Conservation (phyloP, 2,329 filamentous ascomycete genomes). For the Colletotrichum tropicicola region DNA sequence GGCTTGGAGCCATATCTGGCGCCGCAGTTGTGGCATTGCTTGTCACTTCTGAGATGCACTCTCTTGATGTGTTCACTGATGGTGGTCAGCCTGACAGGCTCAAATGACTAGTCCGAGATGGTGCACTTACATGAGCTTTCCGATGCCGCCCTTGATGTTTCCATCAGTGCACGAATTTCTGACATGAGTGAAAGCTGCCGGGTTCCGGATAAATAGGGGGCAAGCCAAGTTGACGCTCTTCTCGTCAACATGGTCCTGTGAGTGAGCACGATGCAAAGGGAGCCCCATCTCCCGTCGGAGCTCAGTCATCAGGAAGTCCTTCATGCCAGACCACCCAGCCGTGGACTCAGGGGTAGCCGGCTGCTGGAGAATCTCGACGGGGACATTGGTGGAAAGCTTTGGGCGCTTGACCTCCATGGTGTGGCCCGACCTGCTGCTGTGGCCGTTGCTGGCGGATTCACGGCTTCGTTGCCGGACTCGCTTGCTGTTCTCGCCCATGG, state of each 20-base stretch:
- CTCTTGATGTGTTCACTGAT: conserved; percentile 26
- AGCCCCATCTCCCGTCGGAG: conserved; percentile 25
- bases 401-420: conserved; percentile 17
- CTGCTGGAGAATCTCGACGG: conserved; percentile 21
- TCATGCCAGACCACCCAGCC: conserved; percentile 18
- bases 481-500: conserved; percentile 27
- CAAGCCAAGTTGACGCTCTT: conserved; percentile 28
- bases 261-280: conserved; percentile 6
- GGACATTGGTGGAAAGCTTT: conserved; percentile 17
- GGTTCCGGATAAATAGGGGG: conserved; percentile 24
- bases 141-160: conserved; percentile 28
- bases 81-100: not conserved
- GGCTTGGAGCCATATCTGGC: conserved; percentile 24
- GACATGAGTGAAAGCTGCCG: conserved; percentile 24
- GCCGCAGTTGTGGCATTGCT: conserved; percentile 28
- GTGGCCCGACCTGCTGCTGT: not conserved
- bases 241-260: conserved; percentile 18
- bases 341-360: conserved; percentile 13
- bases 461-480: conserved; percentile 28
- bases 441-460: not conserved
- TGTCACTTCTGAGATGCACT: conserved; percentile 27
- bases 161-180: conserved; percentile 26
- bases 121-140: conserved; percentile 26
- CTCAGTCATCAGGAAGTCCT: conserved; percentile 27
- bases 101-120: not conserved